Percentiles rank a stretch among this genome's conserved stretches.
Conservation (phyloP, 2,329 filamentous ascomycete species). For the Fusarium sambucinum region DNA sequence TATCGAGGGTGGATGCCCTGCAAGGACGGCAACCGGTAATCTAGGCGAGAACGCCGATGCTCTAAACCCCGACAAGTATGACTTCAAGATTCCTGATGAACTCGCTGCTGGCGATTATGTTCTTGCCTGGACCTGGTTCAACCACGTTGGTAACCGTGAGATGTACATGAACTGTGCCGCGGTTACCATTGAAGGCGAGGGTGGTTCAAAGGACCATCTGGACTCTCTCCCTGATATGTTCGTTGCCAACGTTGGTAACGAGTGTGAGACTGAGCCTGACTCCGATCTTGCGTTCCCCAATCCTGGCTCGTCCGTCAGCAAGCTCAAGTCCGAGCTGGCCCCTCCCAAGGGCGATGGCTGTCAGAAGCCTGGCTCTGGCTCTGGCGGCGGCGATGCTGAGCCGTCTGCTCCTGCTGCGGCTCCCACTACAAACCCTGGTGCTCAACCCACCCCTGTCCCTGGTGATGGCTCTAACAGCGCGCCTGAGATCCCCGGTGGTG, state of each 20-base stretch:
- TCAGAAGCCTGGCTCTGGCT: background rate
- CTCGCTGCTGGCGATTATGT: constrained; percentile 82
- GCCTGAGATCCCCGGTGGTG: constrained; percentile 51
- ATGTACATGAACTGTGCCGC: constrained; percentile 98
- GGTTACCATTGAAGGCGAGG: constrained; percentile 70
- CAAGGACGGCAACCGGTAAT: constrained; percentile 69
- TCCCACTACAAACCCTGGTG: constrained; percentile 44
- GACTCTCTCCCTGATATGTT: constrained; percentile 77
- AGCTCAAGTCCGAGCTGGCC: constrained; percentile 52
- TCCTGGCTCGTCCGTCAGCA: constrained; percentile 68
- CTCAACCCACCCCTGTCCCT: too few species aligned
- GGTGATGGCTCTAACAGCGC: background rate
- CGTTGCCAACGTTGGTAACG: constrained; percentile 71
- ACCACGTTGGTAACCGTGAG: constrained; percentile 91
- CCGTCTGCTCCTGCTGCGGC: constrained; percentile 37
- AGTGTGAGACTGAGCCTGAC: constrained; percentile 64
- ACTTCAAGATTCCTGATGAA: constrained; percentile 77
- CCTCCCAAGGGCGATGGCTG: background rate
- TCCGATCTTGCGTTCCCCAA: constrained; percentile 71
- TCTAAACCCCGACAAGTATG: constrained; percentile 67
- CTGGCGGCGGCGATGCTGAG: background rate
- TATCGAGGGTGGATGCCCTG: constrained; percentile 86
- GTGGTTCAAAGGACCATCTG: constrained; percentile 65
- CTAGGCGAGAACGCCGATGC: constrained; percentile 61
- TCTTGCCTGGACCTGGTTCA: constrained; percentile 95